Percentiles rank a stretch among this genome's conserved stretches.
Conservation (phyloP, 805 yeast genomes). For the Brettanomyces anomalus region DNA sequence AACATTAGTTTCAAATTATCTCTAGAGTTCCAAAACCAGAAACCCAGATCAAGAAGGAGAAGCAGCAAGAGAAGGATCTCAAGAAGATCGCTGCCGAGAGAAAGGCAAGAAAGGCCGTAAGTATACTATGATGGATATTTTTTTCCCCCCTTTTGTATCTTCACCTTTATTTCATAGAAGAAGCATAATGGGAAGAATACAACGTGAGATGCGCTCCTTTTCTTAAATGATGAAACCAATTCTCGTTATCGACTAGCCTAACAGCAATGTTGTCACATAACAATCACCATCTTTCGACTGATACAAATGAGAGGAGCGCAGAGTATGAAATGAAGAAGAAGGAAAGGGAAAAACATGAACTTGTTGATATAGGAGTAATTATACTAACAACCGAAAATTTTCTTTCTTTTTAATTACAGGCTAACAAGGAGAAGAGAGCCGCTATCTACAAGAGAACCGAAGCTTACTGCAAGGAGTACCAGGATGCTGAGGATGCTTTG, state of each 20-base stretch:
- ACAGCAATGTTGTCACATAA: conserved; percentile 57
- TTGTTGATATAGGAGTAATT: background rate
- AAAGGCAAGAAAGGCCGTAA: conserved; percentile 71
- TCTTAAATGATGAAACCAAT: conserved; percentile 39
- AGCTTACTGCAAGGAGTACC: conserved; percentile 93
- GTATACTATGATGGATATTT: conserved; percentile 28
- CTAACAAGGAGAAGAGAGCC: conserved; percentile 38
- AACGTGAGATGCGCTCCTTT: conserved; percentile 2
- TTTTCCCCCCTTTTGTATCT: background rate
- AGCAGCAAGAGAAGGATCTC: conserved; percentile 69
- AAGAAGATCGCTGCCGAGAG: conserved; percentile 75
- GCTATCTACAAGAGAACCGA: conserved; percentile 80
- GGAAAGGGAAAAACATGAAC: background rate
- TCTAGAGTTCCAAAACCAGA: conserved; percentile 58
- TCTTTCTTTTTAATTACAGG: conserved; percentile 18
- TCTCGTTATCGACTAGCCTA: conserved; percentile 49
- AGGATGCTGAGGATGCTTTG: conserved; percentile 82
- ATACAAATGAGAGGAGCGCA: background rate
- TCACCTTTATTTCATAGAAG: background rate
- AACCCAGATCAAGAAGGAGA: conserved; percentile 74
- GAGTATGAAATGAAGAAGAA: background rate
- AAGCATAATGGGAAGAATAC: background rate
- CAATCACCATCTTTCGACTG: conserved; percentile 76
- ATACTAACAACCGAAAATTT: conserved; percentile 24
- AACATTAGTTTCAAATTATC: conserved; percentile 8